Conservation (phyloP, 1,284 basidiomycete genomes). For the Ustilago nuda region DNA sequence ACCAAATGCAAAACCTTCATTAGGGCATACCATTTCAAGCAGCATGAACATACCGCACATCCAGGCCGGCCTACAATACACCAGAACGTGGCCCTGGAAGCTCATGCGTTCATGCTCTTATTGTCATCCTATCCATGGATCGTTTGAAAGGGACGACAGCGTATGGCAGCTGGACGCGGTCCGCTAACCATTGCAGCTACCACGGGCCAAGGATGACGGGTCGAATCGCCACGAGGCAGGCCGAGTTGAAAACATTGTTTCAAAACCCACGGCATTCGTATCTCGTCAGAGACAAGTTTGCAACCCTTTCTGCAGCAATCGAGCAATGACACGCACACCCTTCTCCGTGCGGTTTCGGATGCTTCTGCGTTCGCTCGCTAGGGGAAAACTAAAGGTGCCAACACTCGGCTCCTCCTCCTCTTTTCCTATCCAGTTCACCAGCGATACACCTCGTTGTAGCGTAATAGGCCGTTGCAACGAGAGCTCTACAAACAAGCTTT, state of each 20-base stretch:
- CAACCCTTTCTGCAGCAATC: background rate
- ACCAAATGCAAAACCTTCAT: background rate
- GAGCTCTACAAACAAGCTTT: background rate
- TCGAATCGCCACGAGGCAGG: slow-evolving; percentile 8
- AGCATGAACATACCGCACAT: background rate
- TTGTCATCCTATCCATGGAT: background rate
- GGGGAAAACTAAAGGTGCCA: background rate
- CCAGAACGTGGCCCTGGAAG: background rate
- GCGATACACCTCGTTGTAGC: background rate
- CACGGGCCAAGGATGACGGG: background rate
- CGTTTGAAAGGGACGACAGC: too few relatives aligned
- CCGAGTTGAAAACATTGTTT: slow-evolving; percentile 6
- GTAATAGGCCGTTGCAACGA: too few relatives aligned
- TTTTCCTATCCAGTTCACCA: background rate
- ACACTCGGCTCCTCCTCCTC: slow-evolving; percentile 1
- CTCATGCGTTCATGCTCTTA: background rate
- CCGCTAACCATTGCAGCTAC: background rate
- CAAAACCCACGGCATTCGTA: slow-evolving; percentile 15
- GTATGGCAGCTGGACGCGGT: too few relatives aligned
- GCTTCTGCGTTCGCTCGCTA: background rate
- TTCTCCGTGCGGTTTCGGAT: background rate
- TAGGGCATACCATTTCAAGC: background rate
- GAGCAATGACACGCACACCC: background rate
- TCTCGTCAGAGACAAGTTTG: slow-evolving; percentile 5
- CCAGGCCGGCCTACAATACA: background rate